Base-by-base conservation (phyloP, 129 eudicot genomes). In the Gnaphalium uliginosum region DNA sequence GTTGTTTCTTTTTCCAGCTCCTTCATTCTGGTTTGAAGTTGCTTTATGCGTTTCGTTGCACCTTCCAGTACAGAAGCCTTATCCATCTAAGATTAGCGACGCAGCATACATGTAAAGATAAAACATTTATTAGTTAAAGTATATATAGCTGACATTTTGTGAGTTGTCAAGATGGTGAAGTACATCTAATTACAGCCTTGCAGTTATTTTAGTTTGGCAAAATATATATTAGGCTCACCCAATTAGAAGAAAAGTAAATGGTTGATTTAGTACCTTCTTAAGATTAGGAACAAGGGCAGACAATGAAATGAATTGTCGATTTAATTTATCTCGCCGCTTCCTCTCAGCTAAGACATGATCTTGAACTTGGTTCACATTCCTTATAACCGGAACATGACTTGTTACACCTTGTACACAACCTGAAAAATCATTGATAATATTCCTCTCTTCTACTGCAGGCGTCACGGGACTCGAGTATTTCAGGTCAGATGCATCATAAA, bases 31-130 rank as follows among this genome's bases (percentile, higher is more conserved):
- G 60, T 79, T 69, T 83, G 81, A 0, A 83, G 81, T 5, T 83
- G 73, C 30, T 78, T 74, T 70, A 83, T 69, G 59, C 79, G 56
- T 39, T 68, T 70, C 2, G 69, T 54, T 7, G 86, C 86, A 48
- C 79, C 83, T 83, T 73, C 83, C 18, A 83, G 83, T 4, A 83
- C 83, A 25, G 86, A 73, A 48, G 83, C 83, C 65, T 83, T 83
- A 79, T 83, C 86, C 80, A 83, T 33, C 83, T 78, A 66, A 30
- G 48, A 26, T 37, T 43, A 41, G 0, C 29, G 5, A 43, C n/a
- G n/a, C n/a, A 43, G 6, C 22, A 51, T n/a, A 51, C 19, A 51
- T 51, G 58, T 17, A 51, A n/a, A 51, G 46, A 39, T 32, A 32
- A 1, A 5, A 9, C 46, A 39, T 39, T 39, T 9, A 39, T 8